Base-by-base conservation (phyloP, 2,329 filamentous ascomycete genomes). In the Coniochaeta prunicola region DNA sequence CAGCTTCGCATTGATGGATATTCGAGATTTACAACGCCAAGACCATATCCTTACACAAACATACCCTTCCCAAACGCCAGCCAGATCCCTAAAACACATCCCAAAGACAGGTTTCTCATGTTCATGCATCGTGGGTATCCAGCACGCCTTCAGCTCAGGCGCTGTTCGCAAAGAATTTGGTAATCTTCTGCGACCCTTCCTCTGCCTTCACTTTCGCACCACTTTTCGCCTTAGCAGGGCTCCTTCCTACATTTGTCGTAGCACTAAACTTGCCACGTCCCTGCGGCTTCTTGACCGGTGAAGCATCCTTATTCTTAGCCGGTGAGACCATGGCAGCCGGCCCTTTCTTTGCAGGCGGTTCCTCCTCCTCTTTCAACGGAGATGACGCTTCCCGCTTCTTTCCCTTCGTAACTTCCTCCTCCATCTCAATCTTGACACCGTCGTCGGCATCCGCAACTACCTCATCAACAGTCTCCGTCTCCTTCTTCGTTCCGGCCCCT, bases 91-190 rank as follows among this genome's bases (percentile, higher is more conserved):
- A 45, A 17, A 50, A 7, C 36, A 48, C 21, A 8, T 36, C 36
- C 45, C 21, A 10, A 28, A 50, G 7, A 45, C 24, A 50, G 21
- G 7, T 28, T 17, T 21, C 45, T 17, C 45, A 12, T 50, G 4
- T 5, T 50, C 45, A 21, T 50, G n/a, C 45, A 48, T 30, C 24
- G 10, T 50, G 24, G 24, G 12, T 50, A 50, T 50, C 40, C 40
- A 28, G 21, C 13, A 50, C 13, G n/a, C 21, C 21, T 17, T n/a
- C 30, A 1, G 30, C 36, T 73, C 65, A 78, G 10, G 75, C 70
- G 59, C 74, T 76, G 57, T 76, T 77, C 24, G 68, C 71, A 61
- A 79, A 79, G 62, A 78, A 79, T 59, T 73, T 77, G 0, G 76
- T 78, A 28, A 79, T 79, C 64, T 80, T 81, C 60, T 74, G 75